A percentile compares a stretch with the other conserved stretches of the same genome.
These are phyloP conservation scores for Pseudopithomyces chartarum DNA, from an alignment of 2,329 filamentous ascomycete genomes.

Conservation along the genomic window DNA sequence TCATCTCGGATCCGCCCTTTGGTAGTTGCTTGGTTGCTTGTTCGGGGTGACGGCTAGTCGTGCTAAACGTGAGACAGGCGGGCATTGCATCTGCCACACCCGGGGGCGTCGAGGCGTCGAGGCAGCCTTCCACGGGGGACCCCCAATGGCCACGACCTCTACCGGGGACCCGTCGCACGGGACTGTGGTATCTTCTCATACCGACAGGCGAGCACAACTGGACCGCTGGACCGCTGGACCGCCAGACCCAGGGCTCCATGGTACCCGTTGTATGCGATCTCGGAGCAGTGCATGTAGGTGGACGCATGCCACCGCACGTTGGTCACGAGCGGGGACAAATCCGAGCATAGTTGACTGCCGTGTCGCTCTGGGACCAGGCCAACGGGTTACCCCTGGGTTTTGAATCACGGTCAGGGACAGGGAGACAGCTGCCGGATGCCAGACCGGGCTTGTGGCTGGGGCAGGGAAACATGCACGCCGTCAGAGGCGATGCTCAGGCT, in stretches of 20 bases:
- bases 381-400: slow-evolving; percentile 25
- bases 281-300: slow-evolving; percentile 27
- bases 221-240: too few relatives aligned
- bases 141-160: slow-evolving; percentile 20
- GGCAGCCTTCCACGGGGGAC: slow-evolving; percentile 14
- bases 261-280: slow-evolving; percentile 17
- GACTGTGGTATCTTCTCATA: slow-evolving; percentile 30
- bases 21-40: slow-evolving; percentile 6
- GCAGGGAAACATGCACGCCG: slow-evolving; percentile 19
- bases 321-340: slow-evolving; percentile 28
- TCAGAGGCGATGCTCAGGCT: slow-evolving; percentile 25
- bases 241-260: slow-evolving; percentile 8
- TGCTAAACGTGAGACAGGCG: slow-evolving; percentile 24
- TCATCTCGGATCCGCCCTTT: slow-evolving; percentile 13
- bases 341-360: slow-evolving; percentile 29
- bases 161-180: slow-evolving; percentile 37
- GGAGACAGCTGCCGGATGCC: slow-evolving; percentile 39
- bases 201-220: slow-evolving; percentile 22
- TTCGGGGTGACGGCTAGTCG: slow-evolving; percentile 2
- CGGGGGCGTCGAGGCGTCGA: slow-evolving; percentile 22
- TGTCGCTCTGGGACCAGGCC: slow-evolving; percentile 32
- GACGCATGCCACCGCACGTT: slow-evolving; percentile 10
- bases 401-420: slow-evolving; percentile 30
- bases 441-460: slow-evolving; percentile 42
- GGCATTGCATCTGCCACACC: slow-evolving; percentile 26